Evolutionary conservation across 768 basidiomycete genomes (phyloP), one percentile per base, ranked within the genome.

Genomic region (Pseudohyphozyma bogoriensis): DNA sequence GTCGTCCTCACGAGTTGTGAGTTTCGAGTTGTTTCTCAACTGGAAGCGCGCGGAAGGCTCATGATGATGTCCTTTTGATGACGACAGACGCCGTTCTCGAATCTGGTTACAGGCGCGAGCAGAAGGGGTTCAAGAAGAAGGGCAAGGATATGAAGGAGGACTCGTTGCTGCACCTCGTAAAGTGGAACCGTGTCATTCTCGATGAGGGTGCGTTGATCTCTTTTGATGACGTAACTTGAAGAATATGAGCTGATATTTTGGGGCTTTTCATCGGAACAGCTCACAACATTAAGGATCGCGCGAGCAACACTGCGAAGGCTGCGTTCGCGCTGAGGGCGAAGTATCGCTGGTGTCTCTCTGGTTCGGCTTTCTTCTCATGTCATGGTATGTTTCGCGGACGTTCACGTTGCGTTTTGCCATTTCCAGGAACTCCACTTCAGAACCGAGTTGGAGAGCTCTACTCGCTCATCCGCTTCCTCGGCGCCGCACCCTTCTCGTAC

Each of bases 271-370:
- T n/a, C n/a, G n/a, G 91, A 95, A n/a, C n/a, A 76, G 93, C 92
- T 8, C 93, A 96, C 74, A 96, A 92, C 72, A 96, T 97, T 77
- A 97, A 97, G 71, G 93, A 97, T 71, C 83, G 93, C 5, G 76
- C 83, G 5, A 91, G 89, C 1, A 96, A 93, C 71, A 96, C 93
- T 0, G 92, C 93, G 2, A 96, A 93, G 74, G 92, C 91, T n/a
- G 82, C 89, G 0, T 99, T 99, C 72, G 86, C 90, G 57, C 78
- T 99, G 15, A 74, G 84, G 65, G 82, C 85, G 56, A 81, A 81
- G 51, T 89, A 82, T 66, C 83, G 82, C 61, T 99, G 95, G 95
- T 99, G 95, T 75, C 78, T 99, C 32, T 95, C 91, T 8, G 72
- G 59, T 60, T 50, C 33, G 4, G 6, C 11, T 8, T n/a, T n/a